Evolutionary conservation across 2,329 filamentous ascomycete species (phyloP).

Genomic region (Escovopsis weberi): DNA sequence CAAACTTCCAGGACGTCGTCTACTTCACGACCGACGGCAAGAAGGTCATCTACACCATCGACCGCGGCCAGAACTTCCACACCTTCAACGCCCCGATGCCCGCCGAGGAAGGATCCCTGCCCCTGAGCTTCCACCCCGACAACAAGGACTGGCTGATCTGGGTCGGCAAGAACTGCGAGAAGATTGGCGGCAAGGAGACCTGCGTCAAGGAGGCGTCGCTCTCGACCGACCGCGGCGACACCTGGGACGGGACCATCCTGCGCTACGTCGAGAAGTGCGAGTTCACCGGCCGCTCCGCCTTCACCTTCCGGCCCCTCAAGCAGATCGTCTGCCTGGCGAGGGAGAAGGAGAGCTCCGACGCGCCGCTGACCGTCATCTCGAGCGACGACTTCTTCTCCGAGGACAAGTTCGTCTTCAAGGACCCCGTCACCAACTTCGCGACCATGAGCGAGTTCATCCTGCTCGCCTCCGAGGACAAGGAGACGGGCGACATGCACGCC

Average conservation of each 20-base stretch:
- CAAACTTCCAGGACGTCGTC: slow-evolving; percentile 68
- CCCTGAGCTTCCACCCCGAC: slow-evolving; percentile 68
- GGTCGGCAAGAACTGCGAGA: slow-evolving; percentile 61
- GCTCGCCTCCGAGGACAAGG: slow-evolving; percentile 59
- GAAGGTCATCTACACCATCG: slow-evolving; percentile 62
- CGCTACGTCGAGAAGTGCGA: slow-evolving; percentile 70
- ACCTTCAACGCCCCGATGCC: slow-evolving; percentile 56
- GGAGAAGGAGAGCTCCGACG: slow-evolving; percentile 44
- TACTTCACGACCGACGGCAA: slow-evolving; percentile 65
- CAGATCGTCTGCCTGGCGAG: slow-evolving; percentile 44
- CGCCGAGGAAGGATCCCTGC: slow-evolving; percentile 20
- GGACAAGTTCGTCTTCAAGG: slow-evolving; percentile 39
- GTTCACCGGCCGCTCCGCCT: slow-evolving; percentile 58
- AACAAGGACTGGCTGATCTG: slow-evolving; percentile 86
- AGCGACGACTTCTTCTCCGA: slow-evolving; percentile 67
- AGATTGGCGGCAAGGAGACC: slow-evolving; percentile 28
- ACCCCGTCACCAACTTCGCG: slow-evolving; percentile 62
- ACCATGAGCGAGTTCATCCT: slow-evolving; percentile 97
- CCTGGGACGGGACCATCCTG: slow-evolving; percentile 56
- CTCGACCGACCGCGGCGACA: slow-evolving; percentile 64
- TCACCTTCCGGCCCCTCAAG: slow-evolving; percentile 34
- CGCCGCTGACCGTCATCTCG: slow-evolving; percentile 54
- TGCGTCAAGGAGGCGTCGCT: slow-evolving; percentile 66
- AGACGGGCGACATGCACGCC: slow-evolving; percentile 55
- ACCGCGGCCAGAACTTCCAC: slow-evolving; percentile 62